Conservation (phyloP, 805 yeast species). For the Candida incommunis region DNA sequence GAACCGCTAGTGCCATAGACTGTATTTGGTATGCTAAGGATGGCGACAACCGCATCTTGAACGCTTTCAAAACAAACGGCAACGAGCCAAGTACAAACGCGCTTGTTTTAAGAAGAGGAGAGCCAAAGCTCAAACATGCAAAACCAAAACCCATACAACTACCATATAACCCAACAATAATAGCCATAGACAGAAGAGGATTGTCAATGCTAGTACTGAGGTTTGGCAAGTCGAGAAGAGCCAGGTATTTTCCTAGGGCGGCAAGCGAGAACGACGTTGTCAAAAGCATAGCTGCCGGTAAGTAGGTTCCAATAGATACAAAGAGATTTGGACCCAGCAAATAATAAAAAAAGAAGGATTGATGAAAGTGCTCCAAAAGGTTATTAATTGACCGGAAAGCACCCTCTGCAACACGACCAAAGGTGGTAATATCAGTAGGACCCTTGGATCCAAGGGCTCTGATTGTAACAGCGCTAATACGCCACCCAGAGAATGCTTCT, state of each 20-base stretch:
- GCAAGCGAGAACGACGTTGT: conserved; percentile 51
- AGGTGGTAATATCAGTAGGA: conserved; percentile 68
- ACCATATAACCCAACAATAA: conserved; percentile 6
- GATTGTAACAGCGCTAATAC: conserved; percentile 78
- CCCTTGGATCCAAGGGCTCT: conserved; percentile 51
- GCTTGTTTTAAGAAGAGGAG: neutral
- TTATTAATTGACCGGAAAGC: conserved; percentile 81
- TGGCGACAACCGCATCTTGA: neutral
- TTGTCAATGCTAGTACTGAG: too few relatives aligned
- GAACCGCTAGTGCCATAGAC: conserved; percentile 37
- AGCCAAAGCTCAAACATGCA: neutral
- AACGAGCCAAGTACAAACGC: neutral
- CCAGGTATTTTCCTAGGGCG: conserved; percentile 3
- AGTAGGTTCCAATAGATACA: conserved; percentile 86
- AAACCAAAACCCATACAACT: neutral
- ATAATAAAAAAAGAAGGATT: conserved; percentile 86
- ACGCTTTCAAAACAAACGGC: neutral
- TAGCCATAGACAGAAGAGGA: conserved; percentile 5
- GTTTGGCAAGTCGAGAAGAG: conserved; percentile 10
- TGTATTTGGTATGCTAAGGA: conserved; percentile 17
- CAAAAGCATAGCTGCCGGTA: conserved; percentile 69
- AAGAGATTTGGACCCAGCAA: conserved; percentile 63
- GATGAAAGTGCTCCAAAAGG: conserved; percentile 89
- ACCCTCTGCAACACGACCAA: conserved; percentile 83
- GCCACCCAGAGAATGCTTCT: conserved; percentile 93